Evolutionary conservation across 2,329 filamentous ascomycete genomes (phyloP).

Genomic region (Talaromyces atroroseus): DNA sequence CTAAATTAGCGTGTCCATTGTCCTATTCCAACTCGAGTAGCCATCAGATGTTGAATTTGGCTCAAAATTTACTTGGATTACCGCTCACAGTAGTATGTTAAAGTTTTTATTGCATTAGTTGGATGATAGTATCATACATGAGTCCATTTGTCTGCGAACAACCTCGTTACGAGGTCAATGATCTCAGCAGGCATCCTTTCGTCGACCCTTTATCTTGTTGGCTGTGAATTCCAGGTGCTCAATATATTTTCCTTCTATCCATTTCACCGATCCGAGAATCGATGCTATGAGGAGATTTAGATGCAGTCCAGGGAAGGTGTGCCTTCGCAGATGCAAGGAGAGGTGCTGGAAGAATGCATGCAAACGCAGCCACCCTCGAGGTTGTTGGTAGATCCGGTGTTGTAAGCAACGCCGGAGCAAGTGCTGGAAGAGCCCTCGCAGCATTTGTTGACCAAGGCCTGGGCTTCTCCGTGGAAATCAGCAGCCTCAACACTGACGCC

Average conservation of each 20-base stretch:
- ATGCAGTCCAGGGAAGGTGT: background rate
- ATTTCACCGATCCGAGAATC: background rate
- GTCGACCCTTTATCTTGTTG: no score
- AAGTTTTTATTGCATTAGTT: background rate
- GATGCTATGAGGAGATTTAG: background rate
- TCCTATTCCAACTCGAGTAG: no score
- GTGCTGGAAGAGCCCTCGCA: background rate
- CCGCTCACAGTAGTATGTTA: background rate
- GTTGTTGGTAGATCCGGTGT: background rate
- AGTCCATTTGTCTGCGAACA: background rate
- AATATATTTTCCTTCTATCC: background rate
- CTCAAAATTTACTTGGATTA: background rate
- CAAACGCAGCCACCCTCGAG: background rate
- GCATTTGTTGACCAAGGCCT: background rate
- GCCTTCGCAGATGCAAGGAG: background rate
- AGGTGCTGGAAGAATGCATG: background rate
- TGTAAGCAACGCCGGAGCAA: background rate
- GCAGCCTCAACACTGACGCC: background rate
- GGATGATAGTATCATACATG: background rate
- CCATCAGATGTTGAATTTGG: no score
- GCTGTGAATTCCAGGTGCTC: no score
- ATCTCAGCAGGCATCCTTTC: no score
- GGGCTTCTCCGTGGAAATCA: background rate
- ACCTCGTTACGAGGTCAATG: no score
- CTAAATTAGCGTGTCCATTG: no score